Evolutionary conservation across 2,329 filamentous ascomycete species (phyloP).

Genomic region (Penicillium nordicum): DNA sequence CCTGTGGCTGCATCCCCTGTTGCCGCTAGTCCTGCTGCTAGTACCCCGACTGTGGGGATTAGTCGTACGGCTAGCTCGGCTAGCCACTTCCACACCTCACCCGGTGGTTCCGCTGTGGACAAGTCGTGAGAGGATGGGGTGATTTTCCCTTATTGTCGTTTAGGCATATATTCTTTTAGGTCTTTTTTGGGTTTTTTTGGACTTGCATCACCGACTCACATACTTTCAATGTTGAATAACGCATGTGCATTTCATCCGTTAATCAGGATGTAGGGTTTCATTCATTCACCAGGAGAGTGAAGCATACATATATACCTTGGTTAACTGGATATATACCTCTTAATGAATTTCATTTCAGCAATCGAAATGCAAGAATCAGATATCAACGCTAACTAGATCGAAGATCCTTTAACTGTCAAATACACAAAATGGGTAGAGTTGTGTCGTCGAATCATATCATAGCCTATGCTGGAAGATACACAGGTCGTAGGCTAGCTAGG

Average conservation of each 20-base stretch:
- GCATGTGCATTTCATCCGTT: not conserved
- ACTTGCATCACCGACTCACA: not conserved
- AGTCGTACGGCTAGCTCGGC: constrained; percentile 24
- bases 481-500: too few relatives aligned
- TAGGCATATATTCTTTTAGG: not conserved
- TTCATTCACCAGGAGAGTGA: not conserved
- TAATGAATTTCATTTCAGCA: constrained; percentile 6
- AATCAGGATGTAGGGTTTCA: not conserved
- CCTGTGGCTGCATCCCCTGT: constrained; percentile 5
- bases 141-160: not conserved
- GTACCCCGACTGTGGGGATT: constrained; percentile 12
- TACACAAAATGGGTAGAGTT: not conserved
- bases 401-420: not conserved
- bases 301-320: not conserved
- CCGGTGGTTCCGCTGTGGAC: constrained; percentile 24
- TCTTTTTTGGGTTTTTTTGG: not conserved
- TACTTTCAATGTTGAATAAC: not conserved
- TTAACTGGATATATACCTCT: not conserved
- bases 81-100: constrained; percentile 29
- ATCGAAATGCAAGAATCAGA: not conserved
- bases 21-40: constrained; percentile 3
- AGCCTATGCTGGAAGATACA: not conserved
- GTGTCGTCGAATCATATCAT: not conserved
- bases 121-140: constrained; percentile 3
- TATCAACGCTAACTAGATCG: constrained; percentile 1